Base-by-base conservation (phyloP, 2,329 filamentous ascomycete species). In the Byssoonygena ceratinophila region DNA sequence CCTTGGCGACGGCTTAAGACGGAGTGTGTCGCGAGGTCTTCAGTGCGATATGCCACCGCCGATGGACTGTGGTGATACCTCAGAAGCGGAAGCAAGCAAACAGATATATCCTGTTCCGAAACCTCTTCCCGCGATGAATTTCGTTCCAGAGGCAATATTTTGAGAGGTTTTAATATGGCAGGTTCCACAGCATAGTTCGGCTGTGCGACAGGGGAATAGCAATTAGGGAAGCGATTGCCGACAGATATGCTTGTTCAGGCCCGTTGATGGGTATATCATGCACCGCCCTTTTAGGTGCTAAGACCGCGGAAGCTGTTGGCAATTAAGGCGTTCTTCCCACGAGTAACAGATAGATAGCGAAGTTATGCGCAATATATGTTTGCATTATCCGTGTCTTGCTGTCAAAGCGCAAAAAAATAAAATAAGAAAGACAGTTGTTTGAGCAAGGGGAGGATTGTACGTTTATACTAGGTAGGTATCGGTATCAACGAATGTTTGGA, bases 401-500 rank as follows among this genome's bases (percentile, higher is more conserved):
- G 14, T 4, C 22, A 23, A 23, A 18, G 39, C 2, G 23, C 9
- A 25, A 23, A 9, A 41, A 41, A 25, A 23, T 23, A 23, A 27
- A 44, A 27, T n/a, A n/a, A 4, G 4, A 27, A n/a, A 27, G 11
- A 25, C 3, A 27, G 12, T n/a, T n/a, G n/a, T n/a, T n/a, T n/a
- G n/a, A n/a, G n/a, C n/a, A n/a, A n/a, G n/a, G n/a, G n/a, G n/a
- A n/a, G n/a, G n/a, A n/a, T n/a, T 32, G 31, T 20, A 14, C 37
- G 40, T 44, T 27, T 44, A 27, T 47, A n/a, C n/a, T n/a, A n/a
- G n/a, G n/a, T n/a, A n/a, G 18, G 22, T 43, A 43, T 50, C 18
- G 43, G 47, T 34, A 34, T 29, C 47, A 50, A 50, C 25, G 22
- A 20, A 23, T 16, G 47, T 50, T 41, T 50, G 47, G 25, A 50